Evolutionary conservation across 2,329 filamentous ascomycete genomes (phyloP).

Genomic region (Alternaria sp.): DNA sequence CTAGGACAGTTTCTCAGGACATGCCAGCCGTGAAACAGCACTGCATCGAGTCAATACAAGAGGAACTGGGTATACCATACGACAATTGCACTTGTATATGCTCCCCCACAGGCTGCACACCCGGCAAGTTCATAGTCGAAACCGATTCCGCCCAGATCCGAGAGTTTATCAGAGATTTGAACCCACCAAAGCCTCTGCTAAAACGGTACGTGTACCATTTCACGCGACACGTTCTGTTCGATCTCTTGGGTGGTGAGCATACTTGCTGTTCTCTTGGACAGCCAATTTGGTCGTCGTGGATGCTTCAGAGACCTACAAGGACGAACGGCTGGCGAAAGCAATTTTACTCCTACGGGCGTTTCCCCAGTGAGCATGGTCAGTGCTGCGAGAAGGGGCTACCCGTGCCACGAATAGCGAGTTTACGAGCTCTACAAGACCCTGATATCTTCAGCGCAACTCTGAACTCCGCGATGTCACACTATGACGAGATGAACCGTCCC

Average conservation of each 20-base stretch:
- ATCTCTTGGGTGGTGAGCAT: neutral
- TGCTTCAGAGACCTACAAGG: no score
- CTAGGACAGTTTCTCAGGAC: no score
- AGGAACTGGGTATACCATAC: neutral
- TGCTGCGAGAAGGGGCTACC: no score
- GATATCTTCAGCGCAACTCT: neutral
- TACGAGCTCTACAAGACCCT: neutral
- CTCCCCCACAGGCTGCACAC: neutral
- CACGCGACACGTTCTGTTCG: neutral
- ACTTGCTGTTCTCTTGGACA: neutral
- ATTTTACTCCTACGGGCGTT: no score
- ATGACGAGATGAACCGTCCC: neutral
- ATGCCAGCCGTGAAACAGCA: no score
- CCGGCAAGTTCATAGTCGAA: neutral
- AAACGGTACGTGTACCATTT: accelerated
- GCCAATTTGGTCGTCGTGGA: no score
- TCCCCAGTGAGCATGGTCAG: no score
- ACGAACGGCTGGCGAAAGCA: no score
- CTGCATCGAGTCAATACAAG: neutral
- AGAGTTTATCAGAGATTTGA: no score
- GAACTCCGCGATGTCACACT: neutral
- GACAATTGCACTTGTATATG: neutral
- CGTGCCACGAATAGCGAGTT: neutral
- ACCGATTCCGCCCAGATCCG: no score
- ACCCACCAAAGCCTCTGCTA: no score